Evolutionary conservation across 129 eudicot species (phyloP).

Genomic region (Pseudognaphalium luteoalbum): DNA sequence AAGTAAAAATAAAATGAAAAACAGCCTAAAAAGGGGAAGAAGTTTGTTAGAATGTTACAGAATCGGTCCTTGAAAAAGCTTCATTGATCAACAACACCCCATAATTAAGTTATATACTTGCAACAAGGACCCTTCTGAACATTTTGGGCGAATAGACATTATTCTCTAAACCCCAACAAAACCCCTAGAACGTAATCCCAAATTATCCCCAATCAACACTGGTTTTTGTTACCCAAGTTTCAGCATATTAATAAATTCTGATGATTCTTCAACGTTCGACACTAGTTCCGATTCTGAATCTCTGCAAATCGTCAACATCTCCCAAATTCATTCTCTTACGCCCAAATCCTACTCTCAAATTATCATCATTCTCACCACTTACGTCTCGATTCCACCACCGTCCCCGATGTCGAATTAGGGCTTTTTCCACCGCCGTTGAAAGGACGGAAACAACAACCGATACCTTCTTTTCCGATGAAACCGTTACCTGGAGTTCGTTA

Average conservation of each 20-base stretch:
- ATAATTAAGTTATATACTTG: background rate
- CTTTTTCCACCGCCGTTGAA: slow-evolving; percentile 27
- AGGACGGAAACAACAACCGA: slow-evolving; percentile 26
- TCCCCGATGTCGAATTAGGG: slow-evolving; percentile 35
- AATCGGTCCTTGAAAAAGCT: background rate
- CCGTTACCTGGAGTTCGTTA: slow-evolving; percentile 75
- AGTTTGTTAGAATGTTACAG: background rate
- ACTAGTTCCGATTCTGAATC: slow-evolving; percentile 38
- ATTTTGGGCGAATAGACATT: background rate
- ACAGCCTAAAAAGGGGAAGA: no score
- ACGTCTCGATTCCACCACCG: slow-evolving; percentile 31
- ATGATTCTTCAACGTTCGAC: slow-evolving; percentile 62
- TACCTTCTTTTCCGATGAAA: slow-evolving; percentile 66
- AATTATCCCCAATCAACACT: background rate
- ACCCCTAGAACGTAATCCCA: slow-evolving; percentile 32
- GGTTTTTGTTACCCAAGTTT: background rate
- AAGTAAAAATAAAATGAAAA: no score
- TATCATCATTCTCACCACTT: slow-evolving; percentile 29
- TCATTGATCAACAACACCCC: background rate
- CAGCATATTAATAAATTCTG: background rate
- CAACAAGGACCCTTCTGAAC: background rate
- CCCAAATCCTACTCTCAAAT: slow-evolving; percentile 13
- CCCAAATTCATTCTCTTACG: slow-evolving; percentile 23
- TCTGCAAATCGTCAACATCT: slow-evolving; percentile 33
- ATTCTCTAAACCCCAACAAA: slow-evolving; percentile 26